Evolutionary conservation across 2,329 filamentous ascomycete genomes (phyloP), one percentile per base, ranked within the genome.

Genomic region (Stromatinia cepivora): DNA sequence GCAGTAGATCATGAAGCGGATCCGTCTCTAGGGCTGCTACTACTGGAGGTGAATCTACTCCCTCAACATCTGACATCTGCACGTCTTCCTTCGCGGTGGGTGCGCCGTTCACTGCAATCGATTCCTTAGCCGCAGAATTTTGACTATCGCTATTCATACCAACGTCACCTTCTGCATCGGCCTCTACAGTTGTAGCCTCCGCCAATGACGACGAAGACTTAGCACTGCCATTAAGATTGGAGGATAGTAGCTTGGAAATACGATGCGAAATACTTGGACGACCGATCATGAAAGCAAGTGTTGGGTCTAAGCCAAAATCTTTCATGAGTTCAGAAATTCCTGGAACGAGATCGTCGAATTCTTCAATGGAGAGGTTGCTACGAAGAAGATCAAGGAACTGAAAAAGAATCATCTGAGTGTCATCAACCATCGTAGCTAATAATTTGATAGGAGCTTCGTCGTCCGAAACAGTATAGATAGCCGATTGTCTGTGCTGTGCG

Each of bases 341-440:
- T 1, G 95, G 95, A 8, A 98, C 89, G 25, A 91, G 85, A 2
- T 83, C 81, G 76, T 96, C 91, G 71, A 97, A 98, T 28, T 94
- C 88, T 50, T 90, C 87, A 0, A 88, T 84, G 0, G 89, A 85
- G 42, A 97, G 81, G 76, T 93, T 96, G 77, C 88, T 92, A 77
- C 91, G 91, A 45, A 99, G 85, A 9, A 97, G 86, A 76, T 98
- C 95, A 25, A 98, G 84, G 77, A 96, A 99, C 76, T 97, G 94
- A 34, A 88, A 86, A 34, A 98, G 85, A 11, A 94, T 90, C 70
- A 92, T 88, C 74, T 97, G 92, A 28, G 96, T 90, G 78, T 97
- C 94, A 78, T 99, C 95, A 66, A 97, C 87, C 73, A 97, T 89
- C 65, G 93, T 93, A 3, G 92, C 92, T 17, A 98, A 82, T 56